Evolutionary conservation across 345 rosid species (phyloP).

Genomic region (Nephelium lappaceum): DNA sequence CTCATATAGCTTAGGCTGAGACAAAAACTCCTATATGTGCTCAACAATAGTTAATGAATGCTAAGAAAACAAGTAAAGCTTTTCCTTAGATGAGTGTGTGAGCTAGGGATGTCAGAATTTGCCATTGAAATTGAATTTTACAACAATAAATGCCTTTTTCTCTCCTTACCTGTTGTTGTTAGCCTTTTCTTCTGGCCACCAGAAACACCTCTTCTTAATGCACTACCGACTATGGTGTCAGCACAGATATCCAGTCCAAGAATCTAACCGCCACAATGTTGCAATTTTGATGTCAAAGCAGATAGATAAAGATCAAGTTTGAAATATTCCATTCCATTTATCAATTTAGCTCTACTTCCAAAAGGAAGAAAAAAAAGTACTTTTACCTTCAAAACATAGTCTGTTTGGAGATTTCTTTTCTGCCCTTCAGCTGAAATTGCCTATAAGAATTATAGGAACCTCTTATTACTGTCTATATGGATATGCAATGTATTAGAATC

Average conservation of each 20-base stretch:
- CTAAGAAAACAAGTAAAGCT: not conserved
- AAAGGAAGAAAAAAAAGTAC: not conserved
- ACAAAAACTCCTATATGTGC: not conserved
- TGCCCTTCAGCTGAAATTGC: slow-evolving; percentile 45
- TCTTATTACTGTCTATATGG: not conserved
- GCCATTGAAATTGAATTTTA: not conserved
- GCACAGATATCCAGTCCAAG: slow-evolving; percentile 52
- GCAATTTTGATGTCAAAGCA: not conserved
- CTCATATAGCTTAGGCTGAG: slow-evolving; percentile 1
- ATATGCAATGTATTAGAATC: not conserved
- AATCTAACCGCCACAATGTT: slow-evolving; percentile 32
- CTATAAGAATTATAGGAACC: slow-evolving; percentile 17
- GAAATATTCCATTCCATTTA: not conserved
- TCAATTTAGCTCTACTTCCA: not conserved
- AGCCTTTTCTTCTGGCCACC: slow-evolving; percentile 53
- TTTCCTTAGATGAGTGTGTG: too few relatives aligned
- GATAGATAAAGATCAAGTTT: slow-evolving; percentile 1
- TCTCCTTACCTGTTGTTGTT: slow-evolving; percentile 42
- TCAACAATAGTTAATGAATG: too few relatives aligned
- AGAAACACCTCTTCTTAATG: slow-evolving; percentile 44
- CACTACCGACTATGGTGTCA: slow-evolving; percentile 43
- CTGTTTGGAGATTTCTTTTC: slow-evolving; percentile 47
- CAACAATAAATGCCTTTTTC: not conserved
- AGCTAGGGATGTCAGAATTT: not conserved
- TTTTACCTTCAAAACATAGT: slow-evolving; percentile 47